Conservation (phyloP, 2,329 filamentous ascomycete species). For the Ophiocordyceps sinensis region DNA sequence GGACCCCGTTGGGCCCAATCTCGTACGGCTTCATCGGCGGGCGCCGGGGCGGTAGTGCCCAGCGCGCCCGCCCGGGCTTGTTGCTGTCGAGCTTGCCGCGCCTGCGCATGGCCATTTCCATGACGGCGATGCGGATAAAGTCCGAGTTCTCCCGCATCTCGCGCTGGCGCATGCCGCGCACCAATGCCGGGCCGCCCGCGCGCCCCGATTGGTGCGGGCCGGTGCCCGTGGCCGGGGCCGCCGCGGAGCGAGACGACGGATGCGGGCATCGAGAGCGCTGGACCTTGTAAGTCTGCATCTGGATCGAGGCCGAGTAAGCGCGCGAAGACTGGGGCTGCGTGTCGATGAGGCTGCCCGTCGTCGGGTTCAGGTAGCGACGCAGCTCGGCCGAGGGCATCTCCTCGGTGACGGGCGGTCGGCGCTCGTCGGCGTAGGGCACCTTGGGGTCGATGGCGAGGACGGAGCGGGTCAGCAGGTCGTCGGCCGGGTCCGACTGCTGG, state of each 20-base stretch:
- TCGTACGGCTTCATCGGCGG: conserved; percentile 37
- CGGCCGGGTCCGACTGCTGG: conserved; percentile 47
- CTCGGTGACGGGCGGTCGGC: conserved; percentile 44
- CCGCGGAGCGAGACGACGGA: conserved; percentile 8
- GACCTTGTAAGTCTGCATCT: conserved; percentile 58
- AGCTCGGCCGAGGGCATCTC: conserved; percentile 53
- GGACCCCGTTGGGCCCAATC: conserved; percentile 42
- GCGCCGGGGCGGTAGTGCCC: conserved; percentile 53
- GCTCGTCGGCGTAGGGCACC: conserved; percentile 54
- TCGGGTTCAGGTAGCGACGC: conserved; percentile 54
- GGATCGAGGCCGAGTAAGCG: conserved; percentile 49
- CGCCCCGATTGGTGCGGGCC: conserved; percentile 1
- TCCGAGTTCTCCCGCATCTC: conserved; percentile 58
- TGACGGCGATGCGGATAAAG: conserved; percentile 56
- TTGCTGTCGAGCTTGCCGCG: conserved; percentile 51
- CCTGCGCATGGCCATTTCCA: conserved; percentile 59
- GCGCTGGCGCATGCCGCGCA: conserved; percentile 40
- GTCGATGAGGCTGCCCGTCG: conserved; percentile 24
- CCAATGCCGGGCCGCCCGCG: conserved; percentile 9
- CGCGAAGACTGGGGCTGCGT: conserved; percentile 10
- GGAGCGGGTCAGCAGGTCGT: conserved; percentile 53
- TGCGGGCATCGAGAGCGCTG: conserved; percentile 26
- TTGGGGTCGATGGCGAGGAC: conserved; percentile 53
- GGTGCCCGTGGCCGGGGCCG: conserved; percentile 15
- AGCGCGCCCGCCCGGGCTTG: conserved; percentile 51